Conservation (phyloP, 208 protist genomes). For the Plasmodiophora brassicae region DNA sequence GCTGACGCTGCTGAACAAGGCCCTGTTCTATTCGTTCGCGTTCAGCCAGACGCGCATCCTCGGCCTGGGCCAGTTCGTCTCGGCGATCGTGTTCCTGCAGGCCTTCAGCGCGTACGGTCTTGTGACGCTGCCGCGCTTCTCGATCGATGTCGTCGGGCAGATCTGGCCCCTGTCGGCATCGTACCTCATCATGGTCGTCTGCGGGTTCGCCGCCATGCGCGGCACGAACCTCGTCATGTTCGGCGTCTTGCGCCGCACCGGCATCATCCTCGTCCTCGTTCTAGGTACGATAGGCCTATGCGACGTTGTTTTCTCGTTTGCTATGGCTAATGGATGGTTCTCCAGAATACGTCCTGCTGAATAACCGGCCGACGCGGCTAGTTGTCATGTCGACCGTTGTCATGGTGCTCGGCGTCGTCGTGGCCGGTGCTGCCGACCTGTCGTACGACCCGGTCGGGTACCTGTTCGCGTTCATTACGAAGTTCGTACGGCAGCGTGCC, state of each 20-base stretch:
- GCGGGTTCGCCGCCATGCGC: not conserved
- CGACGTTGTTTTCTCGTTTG: not conserved
- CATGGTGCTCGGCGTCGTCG: not conserved
- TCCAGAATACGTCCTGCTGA: not conserved
- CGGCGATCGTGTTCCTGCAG: not conserved
- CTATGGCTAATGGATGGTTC: not conserved
- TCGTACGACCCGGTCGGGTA: slow-evolving; percentile 6
- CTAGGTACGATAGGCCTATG: not conserved
- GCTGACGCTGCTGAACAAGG: slow-evolving; percentile 30
- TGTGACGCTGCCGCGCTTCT: not conserved
- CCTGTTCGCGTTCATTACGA: not conserved
- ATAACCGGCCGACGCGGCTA: not conserved
- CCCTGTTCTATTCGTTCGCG: not conserved
- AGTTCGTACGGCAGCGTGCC: not conserved
- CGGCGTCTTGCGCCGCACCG: not conserved
- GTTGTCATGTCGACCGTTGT: not conserved
- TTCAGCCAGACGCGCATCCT: not conserved
- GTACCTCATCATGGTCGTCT: not conserved
- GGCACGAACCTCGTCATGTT: slow-evolving; percentile 25
- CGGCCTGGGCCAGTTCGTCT: not conserved
- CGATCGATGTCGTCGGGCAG: not conserved
- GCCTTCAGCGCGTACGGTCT: not conserved
- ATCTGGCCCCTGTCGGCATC: slow-evolving; percentile 16
- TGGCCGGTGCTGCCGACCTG: not conserved
- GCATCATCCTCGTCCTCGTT: not conserved